Conservation (phyloP, 192 early-diverging fungal species). For the Coemansia sp. region DNA sequence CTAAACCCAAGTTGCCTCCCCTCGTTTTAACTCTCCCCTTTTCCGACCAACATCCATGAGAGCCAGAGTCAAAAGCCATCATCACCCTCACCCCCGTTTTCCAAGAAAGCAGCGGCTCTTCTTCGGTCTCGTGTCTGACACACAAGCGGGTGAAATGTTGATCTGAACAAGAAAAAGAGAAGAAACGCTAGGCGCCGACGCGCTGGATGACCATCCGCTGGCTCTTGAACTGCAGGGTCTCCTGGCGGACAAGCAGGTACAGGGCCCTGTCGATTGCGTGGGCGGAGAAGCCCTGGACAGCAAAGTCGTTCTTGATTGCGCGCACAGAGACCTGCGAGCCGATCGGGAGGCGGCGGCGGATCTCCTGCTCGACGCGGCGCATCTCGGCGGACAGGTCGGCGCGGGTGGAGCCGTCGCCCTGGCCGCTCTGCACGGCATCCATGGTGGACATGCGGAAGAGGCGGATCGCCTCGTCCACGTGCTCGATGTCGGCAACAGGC, state of each 20-base stretch:
- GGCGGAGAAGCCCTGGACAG: conserved; percentile 51
- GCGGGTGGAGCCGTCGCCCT: conserved; percentile 76
- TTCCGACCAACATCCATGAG: too few relatives aligned
- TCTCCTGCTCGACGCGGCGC: conserved; percentile 76
- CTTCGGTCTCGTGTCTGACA: too few relatives aligned
- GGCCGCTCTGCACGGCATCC: conserved; percentile 90
- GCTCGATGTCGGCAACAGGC: conserved; percentile 76
- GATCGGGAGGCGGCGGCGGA: conserved; percentile 82
- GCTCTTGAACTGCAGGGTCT: conserved; percentile 77
- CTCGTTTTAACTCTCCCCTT: too few relatives aligned
- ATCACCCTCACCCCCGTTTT: too few relatives aligned
- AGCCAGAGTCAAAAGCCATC: too few relatives aligned
- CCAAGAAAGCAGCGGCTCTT: too few relatives aligned
- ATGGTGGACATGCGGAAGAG: conserved; percentile 98
- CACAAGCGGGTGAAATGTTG: neutral
- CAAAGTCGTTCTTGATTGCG: conserved; percentile 64
- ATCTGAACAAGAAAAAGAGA: neutral
- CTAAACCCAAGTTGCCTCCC: too few relatives aligned
- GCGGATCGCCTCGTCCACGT: conserved; percentile 97
- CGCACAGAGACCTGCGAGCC: conserved; percentile 74
- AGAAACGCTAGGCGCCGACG: conserved; percentile 37
- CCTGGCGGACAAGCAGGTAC: conserved; percentile 77
- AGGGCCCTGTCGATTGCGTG: conserved; percentile 71
- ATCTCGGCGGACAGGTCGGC: conserved; percentile 75
- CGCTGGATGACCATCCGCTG: conserved; percentile 65